These are phyloP conservation scores for Phyllosticta citribraziliensis DNA, from an alignment of 2,329 filamentous ascomycete genomes.

Conservation along the genomic window DNA sequence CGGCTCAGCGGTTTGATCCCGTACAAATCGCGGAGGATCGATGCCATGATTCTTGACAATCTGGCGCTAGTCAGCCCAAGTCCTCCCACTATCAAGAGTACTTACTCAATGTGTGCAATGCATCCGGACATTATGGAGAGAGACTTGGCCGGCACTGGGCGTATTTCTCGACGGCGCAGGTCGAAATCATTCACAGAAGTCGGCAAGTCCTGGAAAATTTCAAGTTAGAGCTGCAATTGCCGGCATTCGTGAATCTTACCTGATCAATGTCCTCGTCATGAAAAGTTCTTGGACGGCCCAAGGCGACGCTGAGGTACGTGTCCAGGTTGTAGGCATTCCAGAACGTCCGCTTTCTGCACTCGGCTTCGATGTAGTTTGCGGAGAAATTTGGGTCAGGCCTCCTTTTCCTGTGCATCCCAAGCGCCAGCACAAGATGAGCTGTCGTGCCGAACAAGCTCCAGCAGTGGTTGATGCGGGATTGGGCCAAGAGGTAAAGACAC, in stretches of 20 bases:
- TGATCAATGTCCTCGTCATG: constrained; percentile 57
- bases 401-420: constrained; percentile 20
- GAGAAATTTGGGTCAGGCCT: constrained; percentile 11
- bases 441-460: constrained; percentile 52
- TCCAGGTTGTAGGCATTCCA: constrained; percentile 56
- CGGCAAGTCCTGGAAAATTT: constrained; percentile 23
- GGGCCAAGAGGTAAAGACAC: constrained; percentile 50
- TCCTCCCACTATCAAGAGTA: not conserved
- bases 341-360: constrained; percentile 50
- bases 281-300: constrained; percentile 50
- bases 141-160: constrained; percentile 17
- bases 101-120: constrained; percentile 35
- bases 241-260: constrained; percentile 27
- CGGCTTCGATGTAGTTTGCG: constrained; percentile 37
- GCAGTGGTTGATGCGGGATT: constrained; percentile 50
- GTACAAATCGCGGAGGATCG: constrained; percentile 37
- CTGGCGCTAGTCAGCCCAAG: constrained; percentile 10
- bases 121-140: constrained; percentile 37
- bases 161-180: constrained; percentile 20
- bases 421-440: constrained; percentile 41
- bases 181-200: constrained; percentile 27
- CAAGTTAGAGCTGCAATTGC: constrained; percentile 24
- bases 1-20: constrained; percentile 26
- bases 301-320: constrained; percentile 52
- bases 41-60: constrained; percentile 35